phyloP scores from a whole-genome alignment of 768 basidiomycete genomes.

The Leccinum pellstonianum region DNA sequence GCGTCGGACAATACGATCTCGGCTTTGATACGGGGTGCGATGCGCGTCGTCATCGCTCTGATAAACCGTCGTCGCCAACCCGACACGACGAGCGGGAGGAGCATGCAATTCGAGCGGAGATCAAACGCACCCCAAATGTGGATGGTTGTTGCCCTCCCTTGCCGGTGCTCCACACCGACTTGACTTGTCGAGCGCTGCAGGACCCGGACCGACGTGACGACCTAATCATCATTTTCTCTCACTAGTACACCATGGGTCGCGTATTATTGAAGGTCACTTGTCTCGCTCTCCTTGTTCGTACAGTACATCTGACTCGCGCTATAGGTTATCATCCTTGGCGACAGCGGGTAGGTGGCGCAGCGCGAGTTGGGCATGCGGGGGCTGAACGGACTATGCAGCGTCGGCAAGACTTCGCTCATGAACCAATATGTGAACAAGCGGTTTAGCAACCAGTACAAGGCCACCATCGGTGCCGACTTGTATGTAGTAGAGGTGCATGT shows the following conservation, averaged over 20 bases:
- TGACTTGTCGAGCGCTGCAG: constrained; percentile 2
- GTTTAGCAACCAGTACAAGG: constrained; percentile 99
- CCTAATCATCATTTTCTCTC: background rate
- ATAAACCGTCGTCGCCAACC: background rate
- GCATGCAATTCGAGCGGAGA: constrained; percentile 27
- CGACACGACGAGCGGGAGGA: constrained; percentile 11
- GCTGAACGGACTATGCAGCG: constrained; percentile 45
- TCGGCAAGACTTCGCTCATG: constrained; percentile 99
- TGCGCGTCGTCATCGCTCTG: constrained; percentile 34
- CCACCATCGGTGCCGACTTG: constrained; percentile 98
- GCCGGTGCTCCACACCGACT: constrained; percentile 25
- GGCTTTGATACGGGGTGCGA: constrained; percentile 31
- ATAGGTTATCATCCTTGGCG: constrained; percentile 98
- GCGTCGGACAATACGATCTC: constrained; percentile 59
- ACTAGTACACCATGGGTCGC: constrained; percentile 61
- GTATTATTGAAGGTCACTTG: constrained; percentile 74
- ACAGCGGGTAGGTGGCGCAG: constrained; percentile 72
- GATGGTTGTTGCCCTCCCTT: constrained; percentile 7
- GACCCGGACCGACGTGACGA: constrained; percentile 13
- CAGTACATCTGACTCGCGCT: constrained; percentile 10
- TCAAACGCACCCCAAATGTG: constrained; percentile 22
- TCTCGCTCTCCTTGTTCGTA: background rate
- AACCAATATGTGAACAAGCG: constrained; percentile 99
- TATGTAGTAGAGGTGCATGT: constrained; percentile 51
- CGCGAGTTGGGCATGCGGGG: constrained; percentile 1